These are phyloP conservation scores for Tulasnella sp. DNA, from an alignment of 768 basidiomycete species.

Conservation along the genomic window DNA sequence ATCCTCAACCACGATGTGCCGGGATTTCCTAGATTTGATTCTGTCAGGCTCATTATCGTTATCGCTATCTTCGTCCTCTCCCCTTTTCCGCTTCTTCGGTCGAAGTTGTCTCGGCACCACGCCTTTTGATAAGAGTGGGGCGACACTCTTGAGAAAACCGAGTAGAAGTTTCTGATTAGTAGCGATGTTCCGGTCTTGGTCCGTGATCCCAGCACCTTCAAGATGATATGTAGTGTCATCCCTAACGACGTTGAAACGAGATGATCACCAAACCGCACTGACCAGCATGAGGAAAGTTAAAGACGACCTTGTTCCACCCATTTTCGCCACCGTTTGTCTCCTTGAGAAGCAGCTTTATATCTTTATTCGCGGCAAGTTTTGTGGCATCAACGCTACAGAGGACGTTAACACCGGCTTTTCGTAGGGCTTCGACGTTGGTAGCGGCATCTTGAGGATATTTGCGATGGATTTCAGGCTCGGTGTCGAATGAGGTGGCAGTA, in stretches of 20 bases:
- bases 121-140: slow-evolving; percentile 49
- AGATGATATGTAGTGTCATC: background rate
- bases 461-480: slow-evolving; percentile 56
- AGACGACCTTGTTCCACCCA: slow-evolving; percentile 70
- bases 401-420: slow-evolving; percentile 52
- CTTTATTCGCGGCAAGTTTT: slow-evolving; percentile 46
- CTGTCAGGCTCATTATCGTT: slow-evolving; percentile 18
- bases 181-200: slow-evolving; percentile 86
- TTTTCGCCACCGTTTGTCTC: slow-evolving; percentile 25
- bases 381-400: slow-evolving; percentile 83
- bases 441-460: slow-evolving; percentile 71
- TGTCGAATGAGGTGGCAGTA: slow-evolving; percentile 79
- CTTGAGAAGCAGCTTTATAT: slow-evolving; percentile 36
- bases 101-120: slow-evolving; percentile 35
- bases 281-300: slow-evolving; percentile 98
- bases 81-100: slow-evolving; percentile 33
- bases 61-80: slow-evolving; percentile 37
- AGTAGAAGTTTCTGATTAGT: slow-evolving; percentile 80
- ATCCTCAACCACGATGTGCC: background rate
- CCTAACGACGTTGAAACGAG: too few relatives aligned
- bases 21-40: slow-evolving; percentile 1
- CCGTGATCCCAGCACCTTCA: slow-evolving; percentile 61
- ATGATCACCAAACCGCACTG: too few relatives aligned
- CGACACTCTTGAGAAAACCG: slow-evolving; percentile 67
- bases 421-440: slow-evolving; percentile 45